Evolutionary conservation across 73 alveolate genomes (phyloP).

Genomic region (Tetrahymena malaccensis): DNA sequence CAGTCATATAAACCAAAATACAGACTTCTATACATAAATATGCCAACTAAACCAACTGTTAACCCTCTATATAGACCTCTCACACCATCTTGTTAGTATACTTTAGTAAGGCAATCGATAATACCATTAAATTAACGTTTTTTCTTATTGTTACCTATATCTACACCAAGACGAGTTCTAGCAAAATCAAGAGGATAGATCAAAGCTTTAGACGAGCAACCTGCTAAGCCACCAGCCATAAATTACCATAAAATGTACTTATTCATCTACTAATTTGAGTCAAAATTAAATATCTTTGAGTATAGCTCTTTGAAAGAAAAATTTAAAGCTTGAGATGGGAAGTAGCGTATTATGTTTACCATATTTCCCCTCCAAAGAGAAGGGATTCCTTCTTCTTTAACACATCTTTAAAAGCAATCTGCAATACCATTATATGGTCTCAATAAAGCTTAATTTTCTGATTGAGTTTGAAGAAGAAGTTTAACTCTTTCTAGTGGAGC

Average conservation of each 20-base stretch:
- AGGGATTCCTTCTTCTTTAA: slow-evolving; percentile 60
- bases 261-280: background rate
- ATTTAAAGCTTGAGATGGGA: slow-evolving; percentile 69
- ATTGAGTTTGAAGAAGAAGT: slow-evolving; percentile 52
- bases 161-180: slow-evolving; percentile 58
- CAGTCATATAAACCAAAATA: slow-evolving; percentile 90
- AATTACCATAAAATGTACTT: slow-evolving; percentile 18
- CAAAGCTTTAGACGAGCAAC: slow-evolving; percentile 41
- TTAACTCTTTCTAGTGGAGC: slow-evolving; percentile 70
- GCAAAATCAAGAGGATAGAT: slow-evolving; percentile 70
- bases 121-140: slow-evolving; percentile 60
- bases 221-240: slow-evolving; percentile 69
- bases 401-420: slow-evolving; percentile 51
- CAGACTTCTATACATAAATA: slow-evolving; percentile 80
- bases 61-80: slow-evolving; percentile 86
- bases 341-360: slow-evolving; percentile 50
- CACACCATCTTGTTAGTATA: slow-evolving; percentile 66
- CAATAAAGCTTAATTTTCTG: slow-evolving; percentile 32
- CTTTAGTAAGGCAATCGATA: slow-evolving; percentile 44
- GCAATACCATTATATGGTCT: slow-evolving; percentile 52
- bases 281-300: slow-evolving; percentile 45
- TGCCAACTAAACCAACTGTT: slow-evolving; percentile 76
- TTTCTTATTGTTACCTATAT: slow-evolving; percentile 28
- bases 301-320: slow-evolving; percentile 57
- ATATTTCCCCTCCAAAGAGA: slow-evolving; percentile 67